Base-by-base conservation (phyloP, 2,329 filamentous ascomycete genomes). In the Podosphaera xanthii region DNA sequence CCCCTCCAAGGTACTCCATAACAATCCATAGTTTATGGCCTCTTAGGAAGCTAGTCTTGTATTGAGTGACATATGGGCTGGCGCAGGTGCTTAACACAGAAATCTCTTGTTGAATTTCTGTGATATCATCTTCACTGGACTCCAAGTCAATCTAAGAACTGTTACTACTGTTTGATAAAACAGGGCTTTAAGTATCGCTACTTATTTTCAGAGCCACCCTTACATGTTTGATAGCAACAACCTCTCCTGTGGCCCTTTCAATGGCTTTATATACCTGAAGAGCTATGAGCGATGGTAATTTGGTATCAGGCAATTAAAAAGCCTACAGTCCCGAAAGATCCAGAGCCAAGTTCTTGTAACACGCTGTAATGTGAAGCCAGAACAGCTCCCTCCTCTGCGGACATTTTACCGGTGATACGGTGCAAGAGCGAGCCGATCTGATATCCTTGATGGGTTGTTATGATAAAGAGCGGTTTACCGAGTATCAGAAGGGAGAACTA, bases 1-100 rank as follows among this genome's bases (percentile, higher is more conserved):
- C 92, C 63, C 92, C 92, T 4, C 92, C 92, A 9, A 98, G 75
- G 69, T 86, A 98, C 72, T 98, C 92, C 92, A 98, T 98, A 60
- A 97, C 88, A 69, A 98, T 98, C 92, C 92, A 98, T 75, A 98
- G 75, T 73, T 97, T 98, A 70, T 90, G 86, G 34, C 92, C 92
- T 65, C 87, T 82, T n/a, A 97, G 79, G 71, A 97, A 98, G 69
- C 90, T 96, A 31, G 87, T 86, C 70, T 90, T 94, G 77, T 98
- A 98, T 70, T 94, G 87, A 14, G 92, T 97, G 65, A 98, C 89
- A 71, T 86, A 94, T 55, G 86, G 85, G 70, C 90, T 96, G 65
- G 86, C 86, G 74, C 92, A 98, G 58, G 92, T 96, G 72, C 90
- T 92, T 62, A 98, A 77, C 40, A 98, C 86, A 2, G 88, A 86